These are phyloP conservation scores for Amanita phalloides DNA, from an alignment of 768 basidiomycete species.

Conservation along the genomic window DNA sequence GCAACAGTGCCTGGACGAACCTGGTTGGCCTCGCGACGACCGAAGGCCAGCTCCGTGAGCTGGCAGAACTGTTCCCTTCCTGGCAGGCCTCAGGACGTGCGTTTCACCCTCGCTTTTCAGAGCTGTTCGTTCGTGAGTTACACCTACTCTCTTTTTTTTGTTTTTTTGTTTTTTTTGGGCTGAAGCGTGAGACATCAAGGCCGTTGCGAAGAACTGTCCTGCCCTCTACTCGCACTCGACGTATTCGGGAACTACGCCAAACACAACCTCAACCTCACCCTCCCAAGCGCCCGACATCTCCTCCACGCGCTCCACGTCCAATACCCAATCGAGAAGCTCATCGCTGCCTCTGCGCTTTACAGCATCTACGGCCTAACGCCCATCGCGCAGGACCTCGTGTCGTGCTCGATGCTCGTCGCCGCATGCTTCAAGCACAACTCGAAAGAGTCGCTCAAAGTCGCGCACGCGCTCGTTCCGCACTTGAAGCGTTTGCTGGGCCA, in stretches of 20 bases:
- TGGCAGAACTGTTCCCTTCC: conserved; percentile 34
- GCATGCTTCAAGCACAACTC: conserved; percentile 41
- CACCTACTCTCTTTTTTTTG: no score
- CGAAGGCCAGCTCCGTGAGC: conserved; percentile 34
- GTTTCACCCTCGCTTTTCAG: conserved; percentile 28
- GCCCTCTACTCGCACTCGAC: conserved; percentile 44
- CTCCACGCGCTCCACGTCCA: conserved; percentile 42
- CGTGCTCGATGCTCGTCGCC: conserved; percentile 43
- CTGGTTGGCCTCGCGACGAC: conserved; percentile 40
- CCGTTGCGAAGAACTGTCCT: conserved; percentile 49
- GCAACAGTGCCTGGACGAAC: conserved; percentile 37
- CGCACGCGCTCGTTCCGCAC: conserved; percentile 28
- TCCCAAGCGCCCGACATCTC: conserved; percentile 42
- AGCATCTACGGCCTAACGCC: conserved; percentile 42
- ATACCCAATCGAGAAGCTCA: conserved; percentile 34
- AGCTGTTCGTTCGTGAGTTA: conserved; percentile 45
- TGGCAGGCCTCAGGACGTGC: conserved; percentile 35
- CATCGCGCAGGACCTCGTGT: conserved; percentile 42
- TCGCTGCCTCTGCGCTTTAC: conserved; percentile 44
- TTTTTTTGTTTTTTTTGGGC: not conserved
- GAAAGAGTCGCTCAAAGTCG: conserved; percentile 27
- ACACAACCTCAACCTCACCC: conserved; percentile 44
- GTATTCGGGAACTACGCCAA: conserved; percentile 54
- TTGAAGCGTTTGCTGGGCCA: conserved; percentile 21
- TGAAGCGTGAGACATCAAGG: conserved; percentile 21